A percentile compares a stretch with the other conserved stretches of the same genome.
Evolutionary conservation across 2,329 filamentous ascomycete species (phyloP).

Genomic region (Colletotrichum navitas): DNA sequence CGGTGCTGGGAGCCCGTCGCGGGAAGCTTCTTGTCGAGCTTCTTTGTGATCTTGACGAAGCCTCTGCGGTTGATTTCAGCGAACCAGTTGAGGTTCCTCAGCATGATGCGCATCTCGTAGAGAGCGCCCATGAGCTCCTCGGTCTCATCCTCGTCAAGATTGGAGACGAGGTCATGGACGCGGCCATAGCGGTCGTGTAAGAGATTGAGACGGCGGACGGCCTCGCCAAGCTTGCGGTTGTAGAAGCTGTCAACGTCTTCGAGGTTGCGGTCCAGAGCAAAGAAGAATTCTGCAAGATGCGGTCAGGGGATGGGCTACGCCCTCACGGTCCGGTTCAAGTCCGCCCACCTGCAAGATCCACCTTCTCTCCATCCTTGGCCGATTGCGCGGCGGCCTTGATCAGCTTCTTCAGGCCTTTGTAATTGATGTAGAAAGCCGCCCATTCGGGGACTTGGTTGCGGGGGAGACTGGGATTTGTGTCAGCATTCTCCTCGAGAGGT

Average conservation of each 20-base stretch:
- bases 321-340: conserved; percentile 47
- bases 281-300: conserved; percentile 85
- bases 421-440: conserved; percentile 87
- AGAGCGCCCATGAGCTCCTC: conserved; percentile 93
- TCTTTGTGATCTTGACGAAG: conserved; percentile 99
- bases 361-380: conserved; percentile 76
- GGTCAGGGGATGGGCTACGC: conserved; percentile 55
- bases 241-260: conserved; percentile 98
- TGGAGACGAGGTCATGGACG: conserved; percentile 75
- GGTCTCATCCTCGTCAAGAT: conserved; percentile 87
- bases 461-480: conserved; percentile 67
- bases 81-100: conserved; percentile 97
- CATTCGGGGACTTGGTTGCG: conserved; percentile 90
- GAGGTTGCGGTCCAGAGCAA: conserved; percentile 94
- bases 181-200: conserved; percentile 90
- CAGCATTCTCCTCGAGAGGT: conserved; percentile 38
- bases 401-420: conserved; percentile 93
- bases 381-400: conserved; percentile 83
- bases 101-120: conserved; percentile 86
- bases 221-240: conserved; percentile 93
- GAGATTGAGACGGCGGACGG: conserved; percentile 84
- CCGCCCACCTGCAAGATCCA: conserved; percentile 89
- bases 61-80: conserved; percentile 95
- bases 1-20: conserved; percentile 81
- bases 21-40: conserved; percentile 94